Percentiles rank a stretch among this genome's conserved stretches.
These are phyloP conservation scores for Aspergillaceae sp. DNA, from an alignment of 2,329 filamentous ascomycete genomes.

Conservation along the genomic window DNA sequence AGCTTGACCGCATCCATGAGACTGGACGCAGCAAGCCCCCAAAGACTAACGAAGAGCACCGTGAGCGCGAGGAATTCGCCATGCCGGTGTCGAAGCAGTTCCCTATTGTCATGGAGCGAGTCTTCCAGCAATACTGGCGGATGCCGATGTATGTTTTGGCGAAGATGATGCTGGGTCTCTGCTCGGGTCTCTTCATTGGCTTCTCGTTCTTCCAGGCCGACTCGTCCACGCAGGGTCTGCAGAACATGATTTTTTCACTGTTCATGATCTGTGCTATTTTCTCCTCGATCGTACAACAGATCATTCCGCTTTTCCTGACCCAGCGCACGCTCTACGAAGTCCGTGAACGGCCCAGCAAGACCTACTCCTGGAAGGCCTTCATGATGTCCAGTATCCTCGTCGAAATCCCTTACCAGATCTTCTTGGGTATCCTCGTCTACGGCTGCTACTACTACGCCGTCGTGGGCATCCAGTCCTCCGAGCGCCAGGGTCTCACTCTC, in stretches of 20 bases:
- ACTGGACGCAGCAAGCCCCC: conserved; percentile 29
- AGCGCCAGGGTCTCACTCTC: conserved; percentile 70
- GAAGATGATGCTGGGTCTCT: conserved; percentile 60
- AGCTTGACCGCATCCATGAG: conserved; percentile 50
- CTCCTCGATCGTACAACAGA: conserved; percentile 28
- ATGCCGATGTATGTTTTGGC: conserved; percentile 77
- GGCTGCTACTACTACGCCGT: conserved; percentile 81
- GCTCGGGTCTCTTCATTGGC: conserved; percentile 63
- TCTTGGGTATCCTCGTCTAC: conserved; percentile 66
- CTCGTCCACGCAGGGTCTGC: conserved; percentile 65
- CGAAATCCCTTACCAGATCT: conserved; percentile 74
- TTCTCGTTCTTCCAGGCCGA: conserved; percentile 68
- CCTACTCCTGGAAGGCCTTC: conserved; percentile 79
- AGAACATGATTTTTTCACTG: conserved; percentile 77
- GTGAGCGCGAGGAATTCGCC: conserved; percentile 66
- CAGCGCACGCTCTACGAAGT: conserved; percentile 76
- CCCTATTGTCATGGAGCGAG: conserved; percentile 56
- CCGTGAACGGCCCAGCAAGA: conserved; percentile 73
- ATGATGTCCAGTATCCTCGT: conserved; percentile 75
- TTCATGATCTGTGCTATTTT: conserved; percentile 77
- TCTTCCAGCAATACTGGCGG: conserved; percentile 86
- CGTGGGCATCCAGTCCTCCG: conserved; percentile 47
- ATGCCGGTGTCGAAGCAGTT: conserved; percentile 62
- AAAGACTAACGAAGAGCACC: conserved; percentile 35
- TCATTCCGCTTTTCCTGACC: conserved; percentile 74